Conservation (phyloP, 2,329 filamentous ascomycete genomes). For the Aspergillus luchuensis region DNA sequence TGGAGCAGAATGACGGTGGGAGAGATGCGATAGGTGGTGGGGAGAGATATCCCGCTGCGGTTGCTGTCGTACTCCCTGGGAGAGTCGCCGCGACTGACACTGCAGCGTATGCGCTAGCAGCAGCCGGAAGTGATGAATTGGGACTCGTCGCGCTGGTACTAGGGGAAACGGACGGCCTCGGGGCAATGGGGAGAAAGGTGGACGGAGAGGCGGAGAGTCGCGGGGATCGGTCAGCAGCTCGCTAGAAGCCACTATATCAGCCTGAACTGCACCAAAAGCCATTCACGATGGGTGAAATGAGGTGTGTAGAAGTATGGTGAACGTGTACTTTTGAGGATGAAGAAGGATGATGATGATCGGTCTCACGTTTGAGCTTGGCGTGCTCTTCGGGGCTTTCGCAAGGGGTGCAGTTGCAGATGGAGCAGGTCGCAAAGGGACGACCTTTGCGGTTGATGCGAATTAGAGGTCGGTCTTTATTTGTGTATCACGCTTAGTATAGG, state of each 20-base stretch:
- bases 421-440: slow-evolving; percentile 91
- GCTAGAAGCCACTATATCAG: slow-evolving; percentile 21
- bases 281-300: background rate
- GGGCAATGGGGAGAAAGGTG: slow-evolving; percentile 24
- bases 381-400: slow-evolving; percentile 91
- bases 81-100: too few species aligned
- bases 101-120: background rate
- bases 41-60: background rate
- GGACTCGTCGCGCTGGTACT: background rate
- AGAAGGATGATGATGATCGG: slow-evolving; percentile 22
- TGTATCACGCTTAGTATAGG: too few species aligned
- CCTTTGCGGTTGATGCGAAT: slow-evolving; percentile 97
- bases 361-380: slow-evolving; percentile 59
- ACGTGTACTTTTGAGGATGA: slow-evolving; percentile 17
- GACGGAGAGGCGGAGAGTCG: slow-evolving; percentile 10
- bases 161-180: slow-evolving; percentile 17
- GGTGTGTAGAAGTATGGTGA: slow-evolving; percentile 9
- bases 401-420: slow-evolving; percentile 80
- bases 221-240: slow-evolving; percentile 19
- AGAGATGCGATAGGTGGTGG: slow-evolving; percentile 4
- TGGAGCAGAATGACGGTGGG: slow-evolving; percentile 12
- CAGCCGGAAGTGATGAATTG: background rate
- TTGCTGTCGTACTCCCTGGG: background rate
- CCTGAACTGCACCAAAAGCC: slow-evolving; percentile 11
- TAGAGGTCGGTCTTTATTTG: slow-evolving; percentile 74